These are phyloP conservation scores for Cadophora malorum DNA, from an alignment of 2,329 filamentous ascomycete genomes.

Conservation along the genomic window DNA sequence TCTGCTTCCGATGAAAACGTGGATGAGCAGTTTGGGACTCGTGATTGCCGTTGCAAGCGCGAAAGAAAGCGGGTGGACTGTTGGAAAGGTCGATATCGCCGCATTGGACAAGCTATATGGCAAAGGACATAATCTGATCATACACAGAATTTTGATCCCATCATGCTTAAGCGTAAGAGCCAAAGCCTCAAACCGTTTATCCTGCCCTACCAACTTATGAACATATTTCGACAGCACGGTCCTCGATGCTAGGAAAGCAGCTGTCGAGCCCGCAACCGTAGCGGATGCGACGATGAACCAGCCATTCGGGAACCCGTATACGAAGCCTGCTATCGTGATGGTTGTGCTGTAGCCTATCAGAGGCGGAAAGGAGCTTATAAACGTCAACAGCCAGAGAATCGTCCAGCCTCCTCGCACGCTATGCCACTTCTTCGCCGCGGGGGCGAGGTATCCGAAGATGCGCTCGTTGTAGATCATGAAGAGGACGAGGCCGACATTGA, in stretches of 20 bases:
- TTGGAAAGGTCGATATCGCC: slow-evolving; percentile 92
- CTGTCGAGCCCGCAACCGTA: slow-evolving; percentile 78
- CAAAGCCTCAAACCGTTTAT: slow-evolving; percentile 88
- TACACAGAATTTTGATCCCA: slow-evolving; percentile 84
- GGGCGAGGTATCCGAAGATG: slow-evolving; percentile 78
- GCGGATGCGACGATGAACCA: slow-evolving; percentile 77
- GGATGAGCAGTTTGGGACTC: slow-evolving; percentile 85
- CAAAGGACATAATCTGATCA: slow-evolving; percentile 90
- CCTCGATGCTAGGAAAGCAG: slow-evolving; percentile 80
- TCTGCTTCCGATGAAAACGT: slow-evolving; percentile 88
- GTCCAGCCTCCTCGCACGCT: slow-evolving; percentile 72
- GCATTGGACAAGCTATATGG: slow-evolving; percentile 95
- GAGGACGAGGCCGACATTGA: slow-evolving; percentile 64
- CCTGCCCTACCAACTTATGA: slow-evolving; percentile 77
- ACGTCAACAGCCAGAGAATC: slow-evolving; percentile 69
- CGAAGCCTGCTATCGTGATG: slow-evolving; percentile 71
- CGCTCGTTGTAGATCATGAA: slow-evolving; percentile 79
- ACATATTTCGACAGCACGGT: slow-evolving; percentile 82
- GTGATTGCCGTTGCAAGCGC: slow-evolving; percentile 82
- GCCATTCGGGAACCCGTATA: slow-evolving; percentile 74
- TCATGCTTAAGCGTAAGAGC: slow-evolving; percentile 88
- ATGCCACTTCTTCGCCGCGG: slow-evolving; percentile 79
- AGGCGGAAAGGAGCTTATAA: slow-evolving; percentile 72
- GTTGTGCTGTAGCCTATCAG: slow-evolving; percentile 74
- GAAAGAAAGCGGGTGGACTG: slow-evolving; percentile 78